Conservation (phyloP, 2,329 filamentous ascomycete species). For the Eutypella sp. region DNA sequence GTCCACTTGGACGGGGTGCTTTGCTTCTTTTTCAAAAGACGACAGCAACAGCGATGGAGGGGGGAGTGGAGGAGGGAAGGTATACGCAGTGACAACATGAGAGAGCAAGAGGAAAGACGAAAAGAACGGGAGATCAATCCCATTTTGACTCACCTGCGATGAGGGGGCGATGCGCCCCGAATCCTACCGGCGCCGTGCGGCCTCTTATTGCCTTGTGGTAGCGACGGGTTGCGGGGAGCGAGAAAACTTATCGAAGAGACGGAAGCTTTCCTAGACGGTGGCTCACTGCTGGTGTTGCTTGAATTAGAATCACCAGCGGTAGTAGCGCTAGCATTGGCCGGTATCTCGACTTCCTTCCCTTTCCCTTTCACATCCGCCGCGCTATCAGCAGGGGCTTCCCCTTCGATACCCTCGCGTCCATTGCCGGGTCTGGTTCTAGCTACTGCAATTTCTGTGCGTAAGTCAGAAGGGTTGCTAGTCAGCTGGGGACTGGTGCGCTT, state of each 20-base stretch:
- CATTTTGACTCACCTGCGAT: slow-evolving; percentile 41
- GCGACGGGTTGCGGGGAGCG: slow-evolving; percentile 35
- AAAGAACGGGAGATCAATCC: slow-evolving; percentile 5
- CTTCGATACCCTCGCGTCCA: not conserved
- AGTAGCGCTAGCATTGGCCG: slow-evolving; percentile 26
- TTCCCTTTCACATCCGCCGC: slow-evolving; percentile 10
- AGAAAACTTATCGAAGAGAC: slow-evolving; percentile 44
- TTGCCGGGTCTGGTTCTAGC: slow-evolving; percentile 8
- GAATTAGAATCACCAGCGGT: slow-evolving; percentile 31
- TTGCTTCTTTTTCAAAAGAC: no score
- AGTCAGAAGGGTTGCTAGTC: slow-evolving; percentile 4
- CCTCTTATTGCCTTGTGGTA: slow-evolving; percentile 45
- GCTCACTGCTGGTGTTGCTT: slow-evolving; percentile 28
- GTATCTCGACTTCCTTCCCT: slow-evolving; percentile 22
- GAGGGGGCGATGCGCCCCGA: slow-evolving; percentile 43
- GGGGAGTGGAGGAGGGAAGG: no score
- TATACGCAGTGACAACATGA: not conserved
- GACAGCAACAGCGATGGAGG: no score
- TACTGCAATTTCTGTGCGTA: slow-evolving; percentile 9
- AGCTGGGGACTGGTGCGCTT: slow-evolving; percentile 8
- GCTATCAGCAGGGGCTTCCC: not conserved
- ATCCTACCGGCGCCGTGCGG: slow-evolving; percentile 38
- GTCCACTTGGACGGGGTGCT: not conserved
- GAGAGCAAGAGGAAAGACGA: not conserved
- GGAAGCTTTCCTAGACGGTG: slow-evolving; percentile 40